A percentile compares a stretch with the other conserved stretches of the same genome.
phyloP scores from a whole-genome alignment of 768 basidiomycete genomes.

The Phanerodontia chrysosporium region DNA sequence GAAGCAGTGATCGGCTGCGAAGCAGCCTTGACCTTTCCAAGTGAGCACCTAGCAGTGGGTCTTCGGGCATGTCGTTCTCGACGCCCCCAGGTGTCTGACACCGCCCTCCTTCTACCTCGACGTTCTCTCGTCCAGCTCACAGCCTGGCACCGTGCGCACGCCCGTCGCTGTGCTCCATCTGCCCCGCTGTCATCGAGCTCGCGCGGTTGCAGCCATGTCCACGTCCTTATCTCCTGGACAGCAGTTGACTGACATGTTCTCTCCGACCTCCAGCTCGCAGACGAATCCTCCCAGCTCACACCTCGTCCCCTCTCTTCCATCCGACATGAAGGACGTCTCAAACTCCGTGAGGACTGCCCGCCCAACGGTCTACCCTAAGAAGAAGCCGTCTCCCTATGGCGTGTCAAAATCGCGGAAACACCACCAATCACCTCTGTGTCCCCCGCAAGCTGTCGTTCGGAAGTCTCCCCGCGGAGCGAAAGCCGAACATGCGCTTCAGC shows the following conservation, averaged over 20 bases:
- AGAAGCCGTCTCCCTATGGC: slow-evolving; percentile 80
- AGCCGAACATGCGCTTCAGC: slow-evolving; percentile 54
- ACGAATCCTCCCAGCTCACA: slow-evolving; percentile 41
- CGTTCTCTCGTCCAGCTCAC: neutral
- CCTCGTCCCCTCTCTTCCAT: slow-evolving; percentile 30
- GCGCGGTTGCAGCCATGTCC: slow-evolving; percentile 6
- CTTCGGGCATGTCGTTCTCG: neutral
- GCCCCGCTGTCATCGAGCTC: neutral
- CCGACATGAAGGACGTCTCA: slow-evolving; percentile 78
- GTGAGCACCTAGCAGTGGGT: neutral
- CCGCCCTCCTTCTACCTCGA: neutral
- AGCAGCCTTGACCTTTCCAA: neutral
- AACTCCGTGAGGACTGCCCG: slow-evolving; percentile 59
- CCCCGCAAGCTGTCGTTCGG: slow-evolving; percentile 49
- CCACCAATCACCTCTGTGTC: slow-evolving; percentile 31
- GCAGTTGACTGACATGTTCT: slow-evolving; percentile 17
- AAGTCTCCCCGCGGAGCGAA: slow-evolving; percentile 68
- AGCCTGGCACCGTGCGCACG: neutral
- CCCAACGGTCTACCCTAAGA: slow-evolving; percentile 73
- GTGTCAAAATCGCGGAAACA: slow-evolving; percentile 60
- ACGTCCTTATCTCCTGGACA: neutral
- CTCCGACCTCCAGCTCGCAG: slow-evolving; percentile 34
- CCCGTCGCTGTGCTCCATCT: neutral
- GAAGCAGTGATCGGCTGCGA: slow-evolving; percentile 4
- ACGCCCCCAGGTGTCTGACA: neutral